Conservation (phyloP, 441 rosid species). For the Syzygium syzygioides region DNA sequence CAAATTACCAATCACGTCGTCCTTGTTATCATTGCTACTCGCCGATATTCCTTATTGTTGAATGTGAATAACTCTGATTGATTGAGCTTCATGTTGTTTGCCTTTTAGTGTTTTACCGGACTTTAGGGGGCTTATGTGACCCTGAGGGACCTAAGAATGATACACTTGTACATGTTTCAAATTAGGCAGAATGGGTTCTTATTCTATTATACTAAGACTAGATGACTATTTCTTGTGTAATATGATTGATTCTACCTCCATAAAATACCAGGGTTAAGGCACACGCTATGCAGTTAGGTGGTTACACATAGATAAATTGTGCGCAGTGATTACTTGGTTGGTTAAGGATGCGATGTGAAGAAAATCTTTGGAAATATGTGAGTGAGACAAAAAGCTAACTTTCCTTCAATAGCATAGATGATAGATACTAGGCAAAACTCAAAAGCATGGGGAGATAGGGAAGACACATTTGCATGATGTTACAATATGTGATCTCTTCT, state of each 20-base stretch:
- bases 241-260: neutral
- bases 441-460: neutral
- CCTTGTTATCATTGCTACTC: neutral
- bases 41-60: neutral
- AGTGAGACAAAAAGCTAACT: neutral
- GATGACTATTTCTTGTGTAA: neutral
- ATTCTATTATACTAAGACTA: neutral
- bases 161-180: neutral
- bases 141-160: neutral
- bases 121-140: neutral
- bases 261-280: neutral
- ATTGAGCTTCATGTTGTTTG: neutral
- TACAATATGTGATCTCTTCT: neutral
- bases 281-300: neutral
- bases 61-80: neutral
- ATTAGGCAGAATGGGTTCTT: neutral
- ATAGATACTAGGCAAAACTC: neutral
- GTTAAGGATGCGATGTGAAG: neutral
- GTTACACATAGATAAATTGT: neutral
- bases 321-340: neutral
- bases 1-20: neutral
- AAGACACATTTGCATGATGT: neutral
- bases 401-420: neutral
- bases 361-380: neutral
- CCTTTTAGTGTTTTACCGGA: too few relatives aligned